Conservation (phyloP, 73 alveolate species). For the Paramecium octaurelia region DNA sequence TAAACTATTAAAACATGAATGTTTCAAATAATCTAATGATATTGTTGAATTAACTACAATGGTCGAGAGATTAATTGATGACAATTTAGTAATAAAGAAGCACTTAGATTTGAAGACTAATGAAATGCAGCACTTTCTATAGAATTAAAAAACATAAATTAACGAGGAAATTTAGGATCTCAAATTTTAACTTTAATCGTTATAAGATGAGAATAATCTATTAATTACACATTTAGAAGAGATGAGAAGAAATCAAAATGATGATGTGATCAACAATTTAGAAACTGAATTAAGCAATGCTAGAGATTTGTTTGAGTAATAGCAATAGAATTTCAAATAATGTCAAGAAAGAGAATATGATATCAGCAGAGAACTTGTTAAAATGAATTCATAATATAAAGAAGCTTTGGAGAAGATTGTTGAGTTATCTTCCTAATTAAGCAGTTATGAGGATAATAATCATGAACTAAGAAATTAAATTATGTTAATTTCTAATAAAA, state of each 20-base stretch:
- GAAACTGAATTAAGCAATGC: constrained; percentile 9
- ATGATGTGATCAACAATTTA: not conserved
- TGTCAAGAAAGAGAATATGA: constrained; percentile 28
- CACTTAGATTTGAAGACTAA: not conserved
- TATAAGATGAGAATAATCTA: constrained; percentile 26
- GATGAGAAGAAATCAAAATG: not conserved
- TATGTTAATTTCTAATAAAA: not conserved
- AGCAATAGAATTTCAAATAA: not conserved
- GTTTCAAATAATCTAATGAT: not conserved
- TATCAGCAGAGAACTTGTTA: not conserved
- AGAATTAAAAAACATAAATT: not conserved
- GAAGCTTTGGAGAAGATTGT: not conserved
- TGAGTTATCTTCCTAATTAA: not conserved
- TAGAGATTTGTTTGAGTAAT: not conserved
- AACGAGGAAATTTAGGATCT: not conserved
- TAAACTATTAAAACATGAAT: constrained; percentile 1
- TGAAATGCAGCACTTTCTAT: not conserved
- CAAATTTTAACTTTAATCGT: not conserved
- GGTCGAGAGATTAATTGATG: constrained; percentile 24
- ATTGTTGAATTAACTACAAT: not conserved
- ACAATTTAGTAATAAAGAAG: not conserved
- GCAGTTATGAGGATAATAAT: not conserved
- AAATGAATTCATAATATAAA: not conserved
- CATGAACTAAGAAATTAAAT: not conserved
- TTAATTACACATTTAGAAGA: constrained; percentile 20